Evolutionary conservation across 2,329 filamentous ascomycete species (phyloP), one percentile per base, ranked within the genome.

Genomic region (Hysterium pulicare): DNA sequence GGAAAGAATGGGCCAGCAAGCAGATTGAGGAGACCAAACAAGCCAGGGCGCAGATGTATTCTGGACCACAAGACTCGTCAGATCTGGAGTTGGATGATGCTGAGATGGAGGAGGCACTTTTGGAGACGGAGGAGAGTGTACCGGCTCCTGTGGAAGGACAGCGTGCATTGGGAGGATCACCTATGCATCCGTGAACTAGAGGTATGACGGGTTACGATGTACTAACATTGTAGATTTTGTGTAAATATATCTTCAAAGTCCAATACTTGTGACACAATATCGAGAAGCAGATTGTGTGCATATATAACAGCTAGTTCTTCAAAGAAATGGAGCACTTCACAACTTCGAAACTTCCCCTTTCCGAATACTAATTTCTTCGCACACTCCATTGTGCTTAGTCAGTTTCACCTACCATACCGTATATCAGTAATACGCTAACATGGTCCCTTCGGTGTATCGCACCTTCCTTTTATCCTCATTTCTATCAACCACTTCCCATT

Each of bases 1-100:
- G 93, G 93, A 91, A 90, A 76, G 59, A 60, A 20, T 95, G 89
- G 87, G 89, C 90, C 7, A 63, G 67, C 46, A 63, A 71, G 50
- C 71, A 81, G 61, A 71, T 75, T 28, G 70, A 73, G 28, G 53
- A 73, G 4, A 57, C 71, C 48, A 71, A 74, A 46, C 72, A 77
- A 47, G 66, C 68, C 45, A 57, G 65, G 16, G 75, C 74, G 3
- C 63, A 67, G 43, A 54, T 67, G 59, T 64, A 64, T 46, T 64
- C 62, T 16, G 62, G 61, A 2, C 54, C 57, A 26, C 54, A 21
- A 13, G 47, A 52, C 22, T 62, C 62, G 21, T 63, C 64, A 23
- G 61, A 62, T 3, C 53, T 49, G 2, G 52, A 39, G 44, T 30
- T 58, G 42, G 58, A 46, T 23, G 50, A 51, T 1, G 51, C 53